Base-by-base conservation (phyloP, 139 green algal genomes). In the Chlorella sp. region DNA sequence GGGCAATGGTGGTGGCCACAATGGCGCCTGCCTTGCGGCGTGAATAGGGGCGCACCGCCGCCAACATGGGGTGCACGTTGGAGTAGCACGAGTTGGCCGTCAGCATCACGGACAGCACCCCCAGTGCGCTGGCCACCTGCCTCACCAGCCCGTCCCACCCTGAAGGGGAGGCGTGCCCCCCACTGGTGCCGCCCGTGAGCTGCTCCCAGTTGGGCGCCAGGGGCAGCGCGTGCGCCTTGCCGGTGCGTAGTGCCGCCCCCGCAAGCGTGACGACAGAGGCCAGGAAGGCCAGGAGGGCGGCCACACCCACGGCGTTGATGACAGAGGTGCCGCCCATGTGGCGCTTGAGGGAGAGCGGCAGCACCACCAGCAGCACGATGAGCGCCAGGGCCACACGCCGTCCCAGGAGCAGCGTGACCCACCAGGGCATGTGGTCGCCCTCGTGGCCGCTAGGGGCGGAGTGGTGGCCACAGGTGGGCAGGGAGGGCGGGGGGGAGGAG, bases 31-130 rank as follows among this genome's bases (percentile, higher is more conserved):
- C 61, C 2, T 6, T 27, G 20, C 3, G 29, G 2, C 6, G 23
- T 6, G 27, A 24, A 14, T 27, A 67, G 3, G 61, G 61, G 22
- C 22, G 27, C 61, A 67, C 61, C 6, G 34, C 34, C 6, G n/a
- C 61, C 61, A 67, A 35, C 23, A 67, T 17, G 3, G 61, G 61
- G n/a, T 67, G 61, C 55, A 63, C 24, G 24, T 63, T n/a, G 17
- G 14, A 6, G 24, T 67, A 27, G 61, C 61, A 67, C n/a, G 23
- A 26, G 26, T 34, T 67, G 27, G 61, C 61, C 14, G 61, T 67
- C n/a, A 67, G 61, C 61, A 67, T 26, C 61, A 67, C 61, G 61
- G n/a, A 35, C 27, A 67, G 61, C 22, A 67, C 61, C 2, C n/a
- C n/a, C 3, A 67, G n/a, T n/a, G n/a, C n/a, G n/a, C n/a, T n/a